phyloP scores from a whole-genome alignment of 2,329 filamentous ascomycete species.

The Penicillium sp. region DNA sequence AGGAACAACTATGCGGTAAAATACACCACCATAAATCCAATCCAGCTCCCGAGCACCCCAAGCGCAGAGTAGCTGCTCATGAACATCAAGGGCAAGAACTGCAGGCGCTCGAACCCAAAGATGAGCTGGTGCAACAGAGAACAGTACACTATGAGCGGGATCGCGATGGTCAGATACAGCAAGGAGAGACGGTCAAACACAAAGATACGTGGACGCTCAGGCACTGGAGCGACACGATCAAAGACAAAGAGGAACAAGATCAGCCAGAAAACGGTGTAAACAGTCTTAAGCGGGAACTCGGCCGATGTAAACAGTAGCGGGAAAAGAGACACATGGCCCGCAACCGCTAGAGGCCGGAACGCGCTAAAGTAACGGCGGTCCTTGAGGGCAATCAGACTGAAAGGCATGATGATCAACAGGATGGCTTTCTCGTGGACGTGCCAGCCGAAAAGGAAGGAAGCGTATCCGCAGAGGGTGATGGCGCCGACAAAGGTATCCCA shows the following conservation, averaged over 20 bases:
- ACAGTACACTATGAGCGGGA: conserved; percentile 86
- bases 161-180: conserved; percentile 83
- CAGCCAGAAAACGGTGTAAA: conserved; percentile 92
- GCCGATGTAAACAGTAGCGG: conserved; percentile 79
- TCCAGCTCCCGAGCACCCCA: not conserved
- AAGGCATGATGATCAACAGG: conserved; percentile 83
- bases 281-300: conserved; percentile 73
- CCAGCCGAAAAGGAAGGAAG: conserved; percentile 76
- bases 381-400: conserved; percentile 85
- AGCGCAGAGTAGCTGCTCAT: not conserved
- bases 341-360: conserved; percentile 87
- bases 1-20: not conserved
- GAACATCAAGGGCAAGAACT: not conserved
- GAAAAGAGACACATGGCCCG: conserved; percentile 93
- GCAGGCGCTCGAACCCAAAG: conserved; percentile 47
- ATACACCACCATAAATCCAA: not conserved
- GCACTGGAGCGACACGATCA: conserved; percentile 82
- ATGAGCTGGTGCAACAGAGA: conserved; percentile 47
- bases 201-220: conserved; percentile 77
- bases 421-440: conserved; percentile 98
- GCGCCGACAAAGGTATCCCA: conserved; percentile 90
- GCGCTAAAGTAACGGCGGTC: conserved; percentile 83
- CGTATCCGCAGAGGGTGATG: conserved; percentile 44
- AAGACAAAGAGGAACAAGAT: conserved; percentile 78
- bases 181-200: conserved; percentile 82